Evolutionary conservation across 768 basidiomycete species (phyloP).

Genomic region (Russula foetens): DNA sequence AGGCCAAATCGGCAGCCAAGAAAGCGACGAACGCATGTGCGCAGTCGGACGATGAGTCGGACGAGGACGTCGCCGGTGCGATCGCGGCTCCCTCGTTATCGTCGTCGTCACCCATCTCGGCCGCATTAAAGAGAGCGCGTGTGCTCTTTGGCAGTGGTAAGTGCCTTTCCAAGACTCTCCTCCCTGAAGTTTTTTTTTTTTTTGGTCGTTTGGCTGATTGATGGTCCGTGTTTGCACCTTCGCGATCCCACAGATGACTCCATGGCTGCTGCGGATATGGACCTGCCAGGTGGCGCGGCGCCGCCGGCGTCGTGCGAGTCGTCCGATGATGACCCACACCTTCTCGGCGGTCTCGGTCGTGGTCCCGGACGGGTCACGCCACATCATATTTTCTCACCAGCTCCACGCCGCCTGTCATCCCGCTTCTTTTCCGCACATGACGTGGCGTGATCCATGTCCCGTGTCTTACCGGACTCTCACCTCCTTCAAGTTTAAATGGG

Average conservation of each 20-base stretch:
- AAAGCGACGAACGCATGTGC: background rate
- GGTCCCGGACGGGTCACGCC: slow-evolving; percentile 57
- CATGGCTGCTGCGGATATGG: slow-evolving; percentile 32
- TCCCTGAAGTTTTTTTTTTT: background rate
- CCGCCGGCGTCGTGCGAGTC: slow-evolving; percentile 26
- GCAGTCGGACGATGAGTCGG: background rate
- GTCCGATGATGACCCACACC: slow-evolving; percentile 57
- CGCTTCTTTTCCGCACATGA: slow-evolving; percentile 5
- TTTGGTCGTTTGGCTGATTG: background rate
- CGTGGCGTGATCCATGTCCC: background rate
- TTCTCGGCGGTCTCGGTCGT: no score
- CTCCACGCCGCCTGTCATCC: slow-evolving; percentile 32
- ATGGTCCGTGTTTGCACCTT: background rate
- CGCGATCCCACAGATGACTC: slow-evolving; percentile 37
- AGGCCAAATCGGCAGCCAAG: no score
- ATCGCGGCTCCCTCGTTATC: background rate
- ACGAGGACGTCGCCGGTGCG: background rate
- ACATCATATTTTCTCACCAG: slow-evolving; percentile 58
- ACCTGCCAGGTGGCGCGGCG: background rate
- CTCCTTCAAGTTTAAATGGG: background rate
- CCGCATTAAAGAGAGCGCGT: slow-evolving; percentile 19
- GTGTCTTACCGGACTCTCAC: no score
- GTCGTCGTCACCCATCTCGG: slow-evolving; percentile 24
- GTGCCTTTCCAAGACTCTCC: slow-evolving; percentile 7
- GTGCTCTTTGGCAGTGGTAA: slow-evolving; percentile 30